Base-by-base conservation (phyloP, 1,284 basidiomycete species). In the Boletus albobrunnescens region DNA sequence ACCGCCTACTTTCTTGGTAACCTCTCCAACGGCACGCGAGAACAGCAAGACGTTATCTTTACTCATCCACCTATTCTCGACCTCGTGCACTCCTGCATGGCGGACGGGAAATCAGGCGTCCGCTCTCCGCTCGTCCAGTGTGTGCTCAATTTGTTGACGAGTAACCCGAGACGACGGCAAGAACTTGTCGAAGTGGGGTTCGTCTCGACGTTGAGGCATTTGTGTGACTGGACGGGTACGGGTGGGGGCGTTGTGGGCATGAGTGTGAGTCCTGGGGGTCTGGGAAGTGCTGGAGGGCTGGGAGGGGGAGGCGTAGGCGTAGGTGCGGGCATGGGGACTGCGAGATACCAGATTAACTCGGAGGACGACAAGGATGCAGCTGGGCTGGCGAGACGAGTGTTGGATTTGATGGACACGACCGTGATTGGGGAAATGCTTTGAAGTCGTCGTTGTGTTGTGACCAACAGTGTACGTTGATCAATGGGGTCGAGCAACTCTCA, bases 1-100 rank as follows among this genome's bases (percentile, higher is more conserved):
- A 77, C 80, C 0, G 73, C 80, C 0, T 77, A 71, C 55, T 67
- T 78, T 3, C 71, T 87, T 1, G 80, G 78, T 0, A 87, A 88
- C 61, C 68, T 89, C 17, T 71, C 79, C 19, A 87, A 87, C 58
- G 79, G 79, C 22, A 61, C 67, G 2, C 58, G 69, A 0, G 60
- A 68, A 17, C 72, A 76, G 36, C 78, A 79, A 47, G 67, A 68
- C 39, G 61, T 67, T 23, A 76, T 87, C 26, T 67, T 83, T 17
- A 58, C 67, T 0, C 71, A 80, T 51, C 67, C 74, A 0, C 67
- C 68, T 3, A 68, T 88, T 8, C 73, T 87, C 2, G 55, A 61
- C 12, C 70, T 76, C 2, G 67, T 87, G 0, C 76, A 76, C n/a
- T 53, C 61, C 6, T 79, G 78, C 39, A 72, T 88, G 19, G 73